Percentiles rank a stretch among this genome's conserved stretches.
Evolutionary conservation across 805 yeast genomes (phyloP).

Genomic region (Komagataella mondaviorum): DNA sequence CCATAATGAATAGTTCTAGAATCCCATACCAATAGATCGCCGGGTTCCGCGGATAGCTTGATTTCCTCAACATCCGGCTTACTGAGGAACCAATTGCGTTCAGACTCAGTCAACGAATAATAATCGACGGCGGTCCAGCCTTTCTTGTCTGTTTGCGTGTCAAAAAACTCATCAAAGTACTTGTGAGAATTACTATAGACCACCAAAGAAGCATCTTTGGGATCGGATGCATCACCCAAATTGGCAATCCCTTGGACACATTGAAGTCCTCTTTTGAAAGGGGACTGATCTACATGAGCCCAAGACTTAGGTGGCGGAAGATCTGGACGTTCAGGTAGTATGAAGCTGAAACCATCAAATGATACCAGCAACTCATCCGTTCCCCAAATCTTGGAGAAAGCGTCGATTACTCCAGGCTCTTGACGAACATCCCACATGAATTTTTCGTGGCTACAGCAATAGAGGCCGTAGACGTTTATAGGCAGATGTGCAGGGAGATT

Average conservation of each 20-base stretch:
- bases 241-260: slow-evolving; percentile 22
- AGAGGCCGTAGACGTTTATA: slow-evolving; percentile 8
- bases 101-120: slow-evolving; percentile 5
- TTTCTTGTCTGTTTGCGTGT: slow-evolving; percentile 7
- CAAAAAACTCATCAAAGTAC: slow-evolving; percentile 13
- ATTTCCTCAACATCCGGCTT: slow-evolving; percentile 15
- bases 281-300: slow-evolving; percentile 22
- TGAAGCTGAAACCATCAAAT: slow-evolving; percentile 18
- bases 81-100: slow-evolving; percentile 7
- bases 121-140: slow-evolving; percentile 13
- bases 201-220: slow-evolving; percentile 18
- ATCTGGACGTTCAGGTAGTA: slow-evolving; percentile 13
- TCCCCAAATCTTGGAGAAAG: slow-evolving; percentile 17
- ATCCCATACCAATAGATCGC: slow-evolving; percentile 22
- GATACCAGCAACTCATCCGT: slow-evolving; percentile 19
- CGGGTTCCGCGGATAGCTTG: slow-evolving; percentile 18
- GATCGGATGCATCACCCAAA: slow-evolving; percentile 11
- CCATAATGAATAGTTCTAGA: slow-evolving; percentile 20
- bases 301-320: slow-evolving; percentile 8
- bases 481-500: slow-evolving; percentile 13
- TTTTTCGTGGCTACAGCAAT: slow-evolving; percentile 16
- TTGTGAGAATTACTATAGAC: slow-evolving; percentile 15
- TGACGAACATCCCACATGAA: slow-evolving; percentile 19
- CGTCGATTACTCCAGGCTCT: slow-evolving; percentile 14
- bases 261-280: slow-evolving; percentile 14